These are phyloP conservation scores for Rhodofomes roseus DNA, from an alignment of 1,284 basidiomycete genomes.

Conservation along the genomic window DNA sequence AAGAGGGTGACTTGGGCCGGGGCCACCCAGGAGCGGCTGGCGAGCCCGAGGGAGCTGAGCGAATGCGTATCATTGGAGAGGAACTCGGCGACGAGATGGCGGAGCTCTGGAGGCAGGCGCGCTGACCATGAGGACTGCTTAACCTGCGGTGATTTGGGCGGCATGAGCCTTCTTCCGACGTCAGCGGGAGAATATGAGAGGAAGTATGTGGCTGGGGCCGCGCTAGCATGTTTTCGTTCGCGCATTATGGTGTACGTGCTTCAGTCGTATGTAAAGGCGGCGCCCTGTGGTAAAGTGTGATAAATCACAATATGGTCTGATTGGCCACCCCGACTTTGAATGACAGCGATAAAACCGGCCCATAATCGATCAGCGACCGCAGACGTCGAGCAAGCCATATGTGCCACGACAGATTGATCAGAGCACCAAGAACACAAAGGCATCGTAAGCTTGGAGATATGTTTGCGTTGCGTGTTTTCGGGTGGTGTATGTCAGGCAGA, in stretches of 20 bases:
- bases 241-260: neutral
- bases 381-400: neutral
- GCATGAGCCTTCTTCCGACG: neutral
- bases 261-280: neutral
- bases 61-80: neutral
- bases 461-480: too few relatives aligned
- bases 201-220: neutral
- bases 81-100: neutral
- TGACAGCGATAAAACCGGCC: neutral
- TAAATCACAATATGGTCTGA: neutral
- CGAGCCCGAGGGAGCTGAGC: constrained; percentile 5
- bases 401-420: neutral
- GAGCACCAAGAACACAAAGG: neutral
- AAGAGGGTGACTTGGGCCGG: constrained; percentile 2
- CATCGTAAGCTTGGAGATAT: neutral
- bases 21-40: constrained; percentile 6
- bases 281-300: neutral
- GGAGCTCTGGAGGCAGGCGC: constrained; percentile 4
- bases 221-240: neutral
- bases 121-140: neutral
- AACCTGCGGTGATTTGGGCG: neutral
- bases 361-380: neutral
- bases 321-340: neutral
- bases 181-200: neutral
- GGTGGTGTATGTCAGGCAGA: neutral